Percentiles rank a stretch among this genome's conserved stretches.
These are phyloP conservation scores for Cyclostephanos invisitatus DNA, from an alignment of 108 stramenopile genomes.

Conservation along the genomic window DNA sequence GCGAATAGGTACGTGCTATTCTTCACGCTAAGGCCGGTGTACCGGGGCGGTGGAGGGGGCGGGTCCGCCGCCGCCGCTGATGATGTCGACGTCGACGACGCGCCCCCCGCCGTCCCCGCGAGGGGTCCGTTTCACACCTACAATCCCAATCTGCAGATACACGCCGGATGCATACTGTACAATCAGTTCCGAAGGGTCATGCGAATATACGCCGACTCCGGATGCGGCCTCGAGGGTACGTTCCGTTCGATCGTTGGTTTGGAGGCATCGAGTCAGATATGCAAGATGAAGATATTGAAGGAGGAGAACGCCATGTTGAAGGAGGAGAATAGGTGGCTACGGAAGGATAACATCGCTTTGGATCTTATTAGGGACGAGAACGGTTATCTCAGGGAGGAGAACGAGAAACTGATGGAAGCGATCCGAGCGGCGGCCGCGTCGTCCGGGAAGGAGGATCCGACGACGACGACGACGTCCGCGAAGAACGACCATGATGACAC, in stretches of 20 bases:
- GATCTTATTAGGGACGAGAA: neutral
- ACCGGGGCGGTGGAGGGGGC: neutral
- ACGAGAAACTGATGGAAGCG: neutral
- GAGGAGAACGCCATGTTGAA: neutral
- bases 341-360: neutral
- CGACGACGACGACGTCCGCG: neutral
- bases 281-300: neutral
- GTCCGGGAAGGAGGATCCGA: neutral
- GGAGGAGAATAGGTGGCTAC: neutral
- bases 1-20: conserved; percentile 15
- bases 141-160: conserved; percentile 20
- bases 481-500: too few relatives aligned
- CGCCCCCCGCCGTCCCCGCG: too few relatives aligned
- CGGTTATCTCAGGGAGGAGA: neutral
- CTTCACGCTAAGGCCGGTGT: conserved; percentile 27
- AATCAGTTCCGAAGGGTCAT: conserved; percentile 21
- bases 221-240: conserved; percentile 12
- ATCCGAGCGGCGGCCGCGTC: neutral
- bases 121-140: conserved; percentile 5
- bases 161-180: conserved; percentile 19
- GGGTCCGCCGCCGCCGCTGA: too few relatives aligned
- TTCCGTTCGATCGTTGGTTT: neutral
- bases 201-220: conserved; percentile 8
- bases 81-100: neutral
- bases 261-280: neutral